Evolutionary conservation across 2,329 filamentous ascomycete genomes (phyloP), one percentile per base, ranked within the genome.

Genomic region (Colletotrichum sp.): DNA sequence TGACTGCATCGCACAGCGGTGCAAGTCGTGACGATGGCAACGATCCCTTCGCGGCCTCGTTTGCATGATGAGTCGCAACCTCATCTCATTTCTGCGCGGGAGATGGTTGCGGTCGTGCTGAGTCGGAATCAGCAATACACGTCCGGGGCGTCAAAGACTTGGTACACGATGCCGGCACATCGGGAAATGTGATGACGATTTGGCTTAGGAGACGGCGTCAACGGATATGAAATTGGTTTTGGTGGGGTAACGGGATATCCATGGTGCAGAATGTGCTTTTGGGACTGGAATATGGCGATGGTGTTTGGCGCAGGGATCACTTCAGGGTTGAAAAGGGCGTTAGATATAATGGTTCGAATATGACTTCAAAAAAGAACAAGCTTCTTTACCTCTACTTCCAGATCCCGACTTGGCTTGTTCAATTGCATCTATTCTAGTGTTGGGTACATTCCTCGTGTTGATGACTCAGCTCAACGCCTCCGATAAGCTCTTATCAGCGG

Each of bases 1-100:
- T 76, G 74, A 75, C 74, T 75, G 15, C 71, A 66, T 28, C 36
- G 26, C 38, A 71, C 74, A 26, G 66, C 74, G 38, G 71, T 26
- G 26, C 71, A 76, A 56, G 38, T 76, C n/a, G 74, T 75, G 12
- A 73, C 64, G 9, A 75, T 73, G 73, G n/a, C 70, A 18, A 73
- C 70, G 32, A 48, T 60, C 4, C 56, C n/a, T 8, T 38, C 73
- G 15, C 32, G 58, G 18, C 70, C 48, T 5, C 55, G 43, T 7
- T 2, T n/a, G 5, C 16, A 18, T 2, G 36, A 75, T 8, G n/a
- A 5, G 3, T n/a, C 5, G 12, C 18, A 13, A 6, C 2, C 15
- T 28, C 16, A 43, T 3, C 56, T 5, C 1, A 15, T 10, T 3
- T 71, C 58, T 26, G 68, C 58, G 8, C n/a, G 26, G n/a, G 68